Percentiles rank a stretch among this genome's conserved stretches.
These are phyloP conservation scores for Penicillium fimorum DNA, from an alignment of 495 filamentous ascomycete genomes.

Conservation along the genomic window DNA sequence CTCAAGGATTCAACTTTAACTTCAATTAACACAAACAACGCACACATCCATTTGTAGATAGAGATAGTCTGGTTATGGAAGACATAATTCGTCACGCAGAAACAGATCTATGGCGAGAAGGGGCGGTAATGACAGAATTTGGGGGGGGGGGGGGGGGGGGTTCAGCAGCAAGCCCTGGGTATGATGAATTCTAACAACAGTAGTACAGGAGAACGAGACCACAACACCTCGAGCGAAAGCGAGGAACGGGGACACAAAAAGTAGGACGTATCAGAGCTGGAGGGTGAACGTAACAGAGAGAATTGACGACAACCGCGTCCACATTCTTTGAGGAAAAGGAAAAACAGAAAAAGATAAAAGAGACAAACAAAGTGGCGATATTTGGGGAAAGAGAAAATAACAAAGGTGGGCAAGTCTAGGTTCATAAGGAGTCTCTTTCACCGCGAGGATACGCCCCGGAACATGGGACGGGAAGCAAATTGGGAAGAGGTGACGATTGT, in stretches of 20 bases:
- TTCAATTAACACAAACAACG: constrained; percentile 4
- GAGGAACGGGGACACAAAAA: background rate
- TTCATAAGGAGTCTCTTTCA: constrained; percentile 10
- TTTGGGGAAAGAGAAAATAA: constrained; percentile 4
- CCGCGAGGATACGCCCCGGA: background rate
- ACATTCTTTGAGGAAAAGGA: constrained; percentile 3
- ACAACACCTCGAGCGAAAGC: background rate
- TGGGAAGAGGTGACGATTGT: constrained; percentile 11
- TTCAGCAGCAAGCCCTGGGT: constrained; percentile 9
- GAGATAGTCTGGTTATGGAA: constrained; percentile 8
- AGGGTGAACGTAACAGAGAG: background rate
- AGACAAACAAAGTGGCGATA: background rate
- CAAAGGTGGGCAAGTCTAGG: constrained; percentile 8
- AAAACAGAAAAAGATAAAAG: background rate
- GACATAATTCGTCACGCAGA: constrained; percentile 9
- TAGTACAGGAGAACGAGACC: constrained; percentile 7
- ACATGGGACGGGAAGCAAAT: background rate
- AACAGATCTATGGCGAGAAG: constrained; percentile 1
- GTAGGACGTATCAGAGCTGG: background rate
- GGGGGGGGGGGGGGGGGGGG: background rate
- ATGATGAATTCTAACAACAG: constrained; percentile 19
- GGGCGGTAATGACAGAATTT: constrained; percentile 8
- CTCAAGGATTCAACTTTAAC: background rate
- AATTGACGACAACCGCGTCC: background rate
- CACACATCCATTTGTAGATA: constrained; percentile 1